Evolutionary conservation across 2,329 filamentous ascomycete genomes (phyloP).

Genomic region (Penicillium sp.): DNA sequence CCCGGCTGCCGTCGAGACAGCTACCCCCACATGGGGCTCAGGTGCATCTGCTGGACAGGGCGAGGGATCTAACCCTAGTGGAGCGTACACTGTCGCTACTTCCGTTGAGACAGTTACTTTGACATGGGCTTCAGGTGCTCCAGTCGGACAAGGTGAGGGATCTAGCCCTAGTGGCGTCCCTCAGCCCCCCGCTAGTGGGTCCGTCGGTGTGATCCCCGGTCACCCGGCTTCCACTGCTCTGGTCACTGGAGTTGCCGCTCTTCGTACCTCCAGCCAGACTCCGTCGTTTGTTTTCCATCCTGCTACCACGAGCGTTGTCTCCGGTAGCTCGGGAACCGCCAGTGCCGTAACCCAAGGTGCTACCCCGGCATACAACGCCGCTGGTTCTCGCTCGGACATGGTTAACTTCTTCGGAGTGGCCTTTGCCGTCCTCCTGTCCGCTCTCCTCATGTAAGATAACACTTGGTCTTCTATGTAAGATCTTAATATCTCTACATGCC

Average conservation of each 20-base stretch:
- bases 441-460: background rate
- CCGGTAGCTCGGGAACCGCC: background rate
- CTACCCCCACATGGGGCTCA: background rate
- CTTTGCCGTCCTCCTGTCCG: constrained; percentile 12
- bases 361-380: constrained; percentile 15
- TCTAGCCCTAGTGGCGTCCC: background rate
- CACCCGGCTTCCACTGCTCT: constrained; percentile 1
- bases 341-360: constrained; percentile 10
- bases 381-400: constrained; percentile 10
- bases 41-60: constrained; percentile 2
- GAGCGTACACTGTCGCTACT: background rate
- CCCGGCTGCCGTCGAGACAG: background rate
- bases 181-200: background rate
- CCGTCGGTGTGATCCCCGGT: background rate
- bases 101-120: constrained; percentile 1
- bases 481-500: background rate
- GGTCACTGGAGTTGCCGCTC: constrained; percentile 3
- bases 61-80: background rate
- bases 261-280: constrained; percentile 8
- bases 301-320: background rate
- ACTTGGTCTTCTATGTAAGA: background rate
- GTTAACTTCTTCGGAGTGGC: constrained; percentile 11
- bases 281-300: constrained; percentile 7
- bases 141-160: constrained; percentile 1
- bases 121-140: background rate